Percentiles rank a stretch among this genome's conserved stretches.
Evolutionary conservation across 2,329 filamentous ascomycete species (phyloP).

Genomic region (Seiridium unicorne): DNA sequence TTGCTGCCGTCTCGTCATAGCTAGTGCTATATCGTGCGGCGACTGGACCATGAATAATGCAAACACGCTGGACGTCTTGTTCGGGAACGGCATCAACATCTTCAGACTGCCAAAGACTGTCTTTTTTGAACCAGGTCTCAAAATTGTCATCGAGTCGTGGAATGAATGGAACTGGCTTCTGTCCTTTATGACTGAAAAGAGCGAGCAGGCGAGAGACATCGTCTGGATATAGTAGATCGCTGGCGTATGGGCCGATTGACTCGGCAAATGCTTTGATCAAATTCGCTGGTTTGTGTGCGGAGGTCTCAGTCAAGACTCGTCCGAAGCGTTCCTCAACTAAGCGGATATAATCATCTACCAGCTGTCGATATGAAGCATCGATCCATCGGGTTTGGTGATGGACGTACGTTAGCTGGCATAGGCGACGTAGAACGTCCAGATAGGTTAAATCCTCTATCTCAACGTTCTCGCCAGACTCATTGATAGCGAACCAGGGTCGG

Average conservation of each 20-base stretch:
- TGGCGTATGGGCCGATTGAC: slow-evolving; percentile 17
- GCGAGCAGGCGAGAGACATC: slow-evolving; percentile 96
- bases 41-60: slow-evolving; percentile 93
- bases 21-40: slow-evolving; percentile 85
- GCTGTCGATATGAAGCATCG: slow-evolving; percentile 57
- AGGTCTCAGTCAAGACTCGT: slow-evolving; percentile 80
- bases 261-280: no score
- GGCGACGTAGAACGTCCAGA: slow-evolving; percentile 77
- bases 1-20: slow-evolving; percentile 90
- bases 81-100: slow-evolving; percentile 92
- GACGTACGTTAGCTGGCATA: slow-evolving; percentile 88
- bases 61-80: slow-evolving; percentile 92
- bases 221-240: slow-evolving; percentile 93
- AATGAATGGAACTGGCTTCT: slow-evolving; percentile 97
- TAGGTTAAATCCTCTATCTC: slow-evolving; percentile 97
- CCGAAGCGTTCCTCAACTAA: slow-evolving; percentile 94
- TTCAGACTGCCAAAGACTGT: slow-evolving; percentile 98
- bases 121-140: slow-evolving; percentile 99
- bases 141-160: slow-evolving; percentile 95
- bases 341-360: slow-evolving; percentile 51
- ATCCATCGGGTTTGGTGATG: slow-evolving; percentile 91
- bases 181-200: slow-evolving; percentile 76
- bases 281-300: not conserved
- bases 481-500: slow-evolving; percentile 89
- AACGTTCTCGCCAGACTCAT: slow-evolving; percentile 40